Percentiles rank a stretch among this genome's conserved stretches.
Conservation (phyloP, 345 rosid genomes). For the Heritiera littoralis region DNA sequence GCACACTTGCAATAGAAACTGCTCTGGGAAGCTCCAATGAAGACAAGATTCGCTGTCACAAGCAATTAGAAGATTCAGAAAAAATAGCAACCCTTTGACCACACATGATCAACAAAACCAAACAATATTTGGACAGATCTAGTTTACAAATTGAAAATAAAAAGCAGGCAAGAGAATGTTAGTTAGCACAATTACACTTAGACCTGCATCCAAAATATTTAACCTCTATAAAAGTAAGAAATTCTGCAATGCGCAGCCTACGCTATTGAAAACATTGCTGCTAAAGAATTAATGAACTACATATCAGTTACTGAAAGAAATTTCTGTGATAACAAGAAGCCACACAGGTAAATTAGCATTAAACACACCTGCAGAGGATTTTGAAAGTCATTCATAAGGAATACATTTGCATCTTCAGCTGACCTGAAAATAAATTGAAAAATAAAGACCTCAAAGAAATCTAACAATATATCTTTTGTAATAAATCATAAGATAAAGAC, state of each 20-base stretch:
- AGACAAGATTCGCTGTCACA: conserved; percentile 72
- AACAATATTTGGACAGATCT: too few relatives aligned
- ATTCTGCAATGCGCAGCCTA: background rate
- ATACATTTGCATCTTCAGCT: conserved; percentile 83
- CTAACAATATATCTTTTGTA: background rate
- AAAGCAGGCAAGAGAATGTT: too few relatives aligned
- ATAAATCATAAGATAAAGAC: conserved; percentile 2
- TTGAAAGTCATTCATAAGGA: conserved; percentile 84
- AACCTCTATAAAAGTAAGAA: background rate
- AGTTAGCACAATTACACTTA: too few relatives aligned
- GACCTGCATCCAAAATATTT: too few relatives aligned
- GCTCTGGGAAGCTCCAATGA: conserved; percentile 91
- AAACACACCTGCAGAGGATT: conserved; percentile 80
- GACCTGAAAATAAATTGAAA: conserved; percentile 56
- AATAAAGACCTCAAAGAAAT: conserved; percentile 19
- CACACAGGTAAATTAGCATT: conserved; percentile 13
- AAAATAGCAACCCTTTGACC: background rate
- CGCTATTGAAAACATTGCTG: conserved; percentile 1
- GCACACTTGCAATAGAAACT: conserved; percentile 62
- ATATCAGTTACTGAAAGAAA: background rate
- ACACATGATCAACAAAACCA: too few relatives aligned
- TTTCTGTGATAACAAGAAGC: background rate
- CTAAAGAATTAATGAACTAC: background rate
- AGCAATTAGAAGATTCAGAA: conserved; percentile 26
- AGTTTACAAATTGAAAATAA: too few relatives aligned